These are phyloP conservation scores for Aspergillus sclerotialis DNA, from an alignment of 2,329 filamentous ascomycete genomes.

Conservation along the genomic window DNA sequence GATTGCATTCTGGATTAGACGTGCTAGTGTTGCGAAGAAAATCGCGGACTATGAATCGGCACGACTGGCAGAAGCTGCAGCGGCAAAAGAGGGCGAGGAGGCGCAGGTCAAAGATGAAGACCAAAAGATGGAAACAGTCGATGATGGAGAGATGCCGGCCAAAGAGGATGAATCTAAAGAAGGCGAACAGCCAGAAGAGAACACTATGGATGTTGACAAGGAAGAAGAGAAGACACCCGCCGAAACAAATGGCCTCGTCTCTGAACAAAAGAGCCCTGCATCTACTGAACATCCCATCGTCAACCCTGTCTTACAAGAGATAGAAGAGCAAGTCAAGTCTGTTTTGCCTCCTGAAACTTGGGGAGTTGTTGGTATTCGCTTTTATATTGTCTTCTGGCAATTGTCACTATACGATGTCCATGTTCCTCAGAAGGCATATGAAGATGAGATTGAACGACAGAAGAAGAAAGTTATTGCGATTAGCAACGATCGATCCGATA, in stretches of 20 bases:
- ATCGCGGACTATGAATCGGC: conserved; percentile 41
- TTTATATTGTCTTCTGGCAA: conserved; percentile 91
- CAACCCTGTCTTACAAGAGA: conserved; percentile 64
- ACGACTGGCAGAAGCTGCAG: conserved; percentile 20
- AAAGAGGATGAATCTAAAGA: no score
- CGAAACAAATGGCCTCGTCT: conserved; percentile 9
- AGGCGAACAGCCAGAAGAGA: conserved; percentile 14
- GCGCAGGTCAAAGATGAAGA: conserved; percentile 21
- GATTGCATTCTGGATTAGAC: conserved; percentile 77
- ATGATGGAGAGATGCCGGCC: conserved; percentile 15
- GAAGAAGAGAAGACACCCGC: conserved; percentile 12
- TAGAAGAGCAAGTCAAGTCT: conserved; percentile 62
- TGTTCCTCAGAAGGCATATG: conserved; percentile 70
- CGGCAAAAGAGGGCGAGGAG: conserved; percentile 19
- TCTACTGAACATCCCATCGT: conserved; percentile 44
- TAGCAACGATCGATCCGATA: conserved; percentile 65
- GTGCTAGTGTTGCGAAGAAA: conserved; percentile 64
- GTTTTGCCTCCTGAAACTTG: conserved; percentile 58
- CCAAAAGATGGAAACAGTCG: conserved; percentile 28
- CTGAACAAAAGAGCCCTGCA: conserved; percentile 14
- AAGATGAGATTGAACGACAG: conserved; percentile 63
- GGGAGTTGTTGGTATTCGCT: conserved; percentile 65
- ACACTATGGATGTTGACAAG: conserved; percentile 30
- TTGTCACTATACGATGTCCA: conserved; percentile 74
- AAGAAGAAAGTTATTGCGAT: conserved; percentile 61